Evolutionary conservation across 305 asterid genomes (phyloP), one percentile per base, ranked within the genome.

Genomic region (Solanum hybrid): DNA sequence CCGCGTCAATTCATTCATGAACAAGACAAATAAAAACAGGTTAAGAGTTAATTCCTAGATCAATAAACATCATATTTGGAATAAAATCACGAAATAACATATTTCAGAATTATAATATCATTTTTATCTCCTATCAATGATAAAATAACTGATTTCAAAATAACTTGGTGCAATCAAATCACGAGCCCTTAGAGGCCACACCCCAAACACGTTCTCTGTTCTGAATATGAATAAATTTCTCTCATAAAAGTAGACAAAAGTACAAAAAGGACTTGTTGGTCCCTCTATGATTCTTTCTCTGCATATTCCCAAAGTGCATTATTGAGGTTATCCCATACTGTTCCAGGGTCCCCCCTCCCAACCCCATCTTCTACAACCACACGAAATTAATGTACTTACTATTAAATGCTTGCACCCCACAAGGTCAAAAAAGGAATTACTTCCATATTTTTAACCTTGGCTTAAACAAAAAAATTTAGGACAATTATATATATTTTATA

Each of bases 301-400:
- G 89, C 90, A 32, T 79, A 88, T 90, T 90, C 88, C 90, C 90
- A 16, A 87, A 72, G 88, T 90, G 86, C 72, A 90, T 90, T 87
- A 87, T 87, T 81, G 91, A 13, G 36, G 16, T 90, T 87, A 73
- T 35, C 88, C 90, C 91, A 90, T 46, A 88, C 90, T 85, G 37
- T 89, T 75, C 66, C 5, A 31, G 64, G 86, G 90, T 35, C 88
- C 77, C 56, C 85, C 11, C 26, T 38, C 42, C 36, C 46, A 69
- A 71, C 81, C 36, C 51, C 78, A 31, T 24, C 38, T 86, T 71
- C 27, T 46, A 86, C 51, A 86, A 40, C 86, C 32, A 40, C 86
- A 26, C 71, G 1, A 27, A 81, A 16, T 26, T 40, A 79, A 79
- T 79, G 86, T 38, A 38, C 13, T 40, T 51, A 81, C 26, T 2